Percentiles rank a stretch among this genome's conserved stretches.
Evolutionary conservation across 2,329 filamentous ascomycete species (phyloP).

Genomic region (Aspergillus brunneoviolaceus): DNA sequence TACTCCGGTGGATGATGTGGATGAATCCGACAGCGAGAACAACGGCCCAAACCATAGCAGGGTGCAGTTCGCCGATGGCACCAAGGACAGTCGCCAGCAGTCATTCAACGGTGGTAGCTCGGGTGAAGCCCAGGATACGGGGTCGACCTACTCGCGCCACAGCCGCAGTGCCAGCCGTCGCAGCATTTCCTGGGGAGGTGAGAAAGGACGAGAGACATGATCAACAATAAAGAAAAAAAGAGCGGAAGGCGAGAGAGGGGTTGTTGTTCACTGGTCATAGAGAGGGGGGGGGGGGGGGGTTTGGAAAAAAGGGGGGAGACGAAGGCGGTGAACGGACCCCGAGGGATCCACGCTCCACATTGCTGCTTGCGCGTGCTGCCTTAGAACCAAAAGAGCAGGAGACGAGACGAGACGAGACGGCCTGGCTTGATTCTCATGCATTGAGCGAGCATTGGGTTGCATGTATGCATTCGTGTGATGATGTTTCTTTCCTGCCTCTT

Average conservation of each 20-base stretch:
- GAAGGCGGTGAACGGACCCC: background rate
- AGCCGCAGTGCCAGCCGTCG: conserved; percentile 5
- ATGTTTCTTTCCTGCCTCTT: background rate
- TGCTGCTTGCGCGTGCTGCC: background rate
- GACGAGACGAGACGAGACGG: background rate
- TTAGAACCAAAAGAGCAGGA: background rate
- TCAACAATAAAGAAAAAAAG: background rate
- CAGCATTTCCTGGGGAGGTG: conserved; percentile 7
- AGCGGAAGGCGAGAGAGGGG: background rate
- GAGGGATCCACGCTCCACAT: no score
- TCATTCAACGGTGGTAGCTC: background rate
- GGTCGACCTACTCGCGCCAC: conserved; percentile 1
- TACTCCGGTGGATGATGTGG: conserved; percentile 16
- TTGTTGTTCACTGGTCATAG: background rate
- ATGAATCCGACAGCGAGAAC: conserved; percentile 28
- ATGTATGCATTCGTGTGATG: background rate
- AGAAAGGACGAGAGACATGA: conserved; percentile 8
- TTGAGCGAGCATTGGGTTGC: background rate
- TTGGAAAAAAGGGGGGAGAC: background rate
- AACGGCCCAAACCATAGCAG: conserved; percentile 26
- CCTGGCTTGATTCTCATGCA: background rate
- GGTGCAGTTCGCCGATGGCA: conserved; percentile 36
- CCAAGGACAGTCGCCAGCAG: conserved; percentile 23
- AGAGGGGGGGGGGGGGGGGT: background rate
- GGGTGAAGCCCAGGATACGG: background rate